Conservation (phyloP, 2,329 filamentous ascomycete genomes). For the Aureobasidium sp. region DNA sequence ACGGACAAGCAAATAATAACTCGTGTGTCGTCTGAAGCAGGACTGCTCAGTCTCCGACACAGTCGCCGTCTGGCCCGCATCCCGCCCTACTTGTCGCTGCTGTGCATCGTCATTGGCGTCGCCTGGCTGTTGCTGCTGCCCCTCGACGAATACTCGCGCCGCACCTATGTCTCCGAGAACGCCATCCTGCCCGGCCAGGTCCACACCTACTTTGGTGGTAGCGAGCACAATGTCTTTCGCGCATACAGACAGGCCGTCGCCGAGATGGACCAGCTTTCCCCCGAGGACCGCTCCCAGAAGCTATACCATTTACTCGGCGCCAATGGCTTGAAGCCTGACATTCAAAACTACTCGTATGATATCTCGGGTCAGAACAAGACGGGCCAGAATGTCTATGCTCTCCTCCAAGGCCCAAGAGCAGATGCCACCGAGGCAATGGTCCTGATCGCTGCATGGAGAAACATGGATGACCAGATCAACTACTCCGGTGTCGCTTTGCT, state of each 20-base stretch:
- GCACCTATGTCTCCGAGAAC: slow-evolving; percentile 96
- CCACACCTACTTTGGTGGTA: slow-evolving; percentile 94
- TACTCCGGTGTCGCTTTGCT: slow-evolving; percentile 80
- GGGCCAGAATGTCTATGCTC: slow-evolving; percentile 88
- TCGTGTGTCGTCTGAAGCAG: slow-evolving; percentile 30
- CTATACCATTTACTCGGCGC: slow-evolving; percentile 69
- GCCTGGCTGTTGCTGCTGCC: slow-evolving; percentile 87
- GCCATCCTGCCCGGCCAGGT: slow-evolving; percentile 92
- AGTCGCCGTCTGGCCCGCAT: slow-evolving; percentile 76
- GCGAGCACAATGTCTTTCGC: slow-evolving; percentile 88
- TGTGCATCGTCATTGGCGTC: slow-evolving; percentile 79
- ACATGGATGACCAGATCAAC: slow-evolving; percentile 71
- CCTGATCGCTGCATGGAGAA: slow-evolving; percentile 81
- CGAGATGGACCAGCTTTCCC: slow-evolving; percentile 43
- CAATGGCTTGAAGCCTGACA: slow-evolving; percentile 77
- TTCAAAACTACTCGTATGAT: slow-evolving; percentile 80
- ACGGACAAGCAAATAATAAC: slow-evolving; percentile 14
- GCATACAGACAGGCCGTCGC: slow-evolving; percentile 83
- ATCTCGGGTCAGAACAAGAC: slow-evolving; percentile 66
- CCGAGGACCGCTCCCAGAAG: slow-evolving; percentile 51
- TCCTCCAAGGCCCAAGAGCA: slow-evolving; percentile 85
- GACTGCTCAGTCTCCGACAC: slow-evolving; percentile 64
- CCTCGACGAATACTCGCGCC: slow-evolving; percentile 80
- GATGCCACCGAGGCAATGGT: slow-evolving; percentile 98
- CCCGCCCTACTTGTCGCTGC: slow-evolving; percentile 77